phyloP scores from a whole-genome alignment of 2,329 filamentous ascomycete species.

The Teratosphaeria pseudoeucalypti region DNA sequence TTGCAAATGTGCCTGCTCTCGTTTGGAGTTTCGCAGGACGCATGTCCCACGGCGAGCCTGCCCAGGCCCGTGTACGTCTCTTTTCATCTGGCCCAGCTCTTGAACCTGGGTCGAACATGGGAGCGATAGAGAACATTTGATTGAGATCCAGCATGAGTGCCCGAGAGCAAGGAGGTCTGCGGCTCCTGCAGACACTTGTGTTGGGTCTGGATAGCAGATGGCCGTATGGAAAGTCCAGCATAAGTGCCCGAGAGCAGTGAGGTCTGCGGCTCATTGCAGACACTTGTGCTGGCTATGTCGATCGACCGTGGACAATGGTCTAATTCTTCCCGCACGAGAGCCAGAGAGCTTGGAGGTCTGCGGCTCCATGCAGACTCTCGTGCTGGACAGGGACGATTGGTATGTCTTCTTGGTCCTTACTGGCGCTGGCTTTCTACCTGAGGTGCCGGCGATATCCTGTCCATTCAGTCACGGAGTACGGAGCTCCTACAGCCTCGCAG shows the following conservation, averaged over 20 bases:
- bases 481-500: too few species aligned
- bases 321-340: background rate
- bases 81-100: background rate
- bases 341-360: background rate
- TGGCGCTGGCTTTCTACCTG: background rate
- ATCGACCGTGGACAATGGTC: background rate
- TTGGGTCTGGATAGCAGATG: background rate
- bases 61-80: background rate
- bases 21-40: background rate
- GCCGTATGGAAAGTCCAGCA: background rate
- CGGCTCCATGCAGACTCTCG: background rate
- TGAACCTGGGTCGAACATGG: background rate
- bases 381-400: background rate
- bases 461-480: too few species aligned
- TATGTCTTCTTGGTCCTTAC: background rate
- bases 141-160: background rate
- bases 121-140: background rate
- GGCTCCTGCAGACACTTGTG: slow-evolving; percentile 1
- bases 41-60: background rate
- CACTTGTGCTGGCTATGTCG: background rate
- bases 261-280: slow-evolving; percentile 3
- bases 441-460: too few species aligned
- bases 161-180: slow-evolving; percentile 2
- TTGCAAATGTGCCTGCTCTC: background rate
- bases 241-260: slow-evolving; percentile 1